Percentiles rank a stretch among this genome's conserved stretches.
These are phyloP conservation scores for Plantago elongata DNA, from an alignment of 257 asterid species.

Conservation along the genomic window DNA sequence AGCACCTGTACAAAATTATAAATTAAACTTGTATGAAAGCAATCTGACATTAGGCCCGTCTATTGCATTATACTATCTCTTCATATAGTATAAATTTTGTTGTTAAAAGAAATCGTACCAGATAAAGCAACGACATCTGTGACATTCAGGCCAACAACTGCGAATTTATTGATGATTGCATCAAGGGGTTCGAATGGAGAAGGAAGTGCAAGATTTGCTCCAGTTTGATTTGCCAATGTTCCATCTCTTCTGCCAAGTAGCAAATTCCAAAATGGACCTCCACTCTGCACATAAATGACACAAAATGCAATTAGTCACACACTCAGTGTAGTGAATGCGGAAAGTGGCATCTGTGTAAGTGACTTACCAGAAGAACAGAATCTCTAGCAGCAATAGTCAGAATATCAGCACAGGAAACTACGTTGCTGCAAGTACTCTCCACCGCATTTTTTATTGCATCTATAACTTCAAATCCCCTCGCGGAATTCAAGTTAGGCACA, in stretches of 20 bases:
- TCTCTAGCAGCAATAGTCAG: conserved; percentile 69
- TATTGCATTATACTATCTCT: too few relatives aligned
- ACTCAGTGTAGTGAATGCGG: background rate
- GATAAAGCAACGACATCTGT: conserved; percentile 71
- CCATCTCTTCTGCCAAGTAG: conserved; percentile 84
- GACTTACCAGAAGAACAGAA: conserved; percentile 51
- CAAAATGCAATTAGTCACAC: background rate
- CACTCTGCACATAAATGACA: conserved; percentile 37
- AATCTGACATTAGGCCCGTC: background rate
- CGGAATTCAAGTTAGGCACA: conserved; percentile 60
- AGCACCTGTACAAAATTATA: conserved; percentile 33
- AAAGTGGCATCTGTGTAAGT: background rate
- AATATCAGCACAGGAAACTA: conserved; percentile 79
- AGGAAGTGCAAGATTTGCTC: conserved; percentile 54
- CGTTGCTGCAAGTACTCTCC: conserved; percentile 53
- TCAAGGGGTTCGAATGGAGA: conserved; percentile 56
- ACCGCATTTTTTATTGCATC: conserved; percentile 59
- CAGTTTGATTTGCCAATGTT: conserved; percentile 52
- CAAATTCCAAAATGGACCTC: conserved; percentile 77
- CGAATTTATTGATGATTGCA: conserved; percentile 42
- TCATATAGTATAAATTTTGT: too few relatives aligned
- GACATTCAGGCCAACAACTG: conserved; percentile 46
- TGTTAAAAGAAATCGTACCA: too few relatives aligned
- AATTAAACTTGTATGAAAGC: background rate
- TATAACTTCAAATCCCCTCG: conserved; percentile 72